Conservation (phyloP, 2,329 filamentous ascomycete genomes). For the Alternaria gaisen region DNA sequence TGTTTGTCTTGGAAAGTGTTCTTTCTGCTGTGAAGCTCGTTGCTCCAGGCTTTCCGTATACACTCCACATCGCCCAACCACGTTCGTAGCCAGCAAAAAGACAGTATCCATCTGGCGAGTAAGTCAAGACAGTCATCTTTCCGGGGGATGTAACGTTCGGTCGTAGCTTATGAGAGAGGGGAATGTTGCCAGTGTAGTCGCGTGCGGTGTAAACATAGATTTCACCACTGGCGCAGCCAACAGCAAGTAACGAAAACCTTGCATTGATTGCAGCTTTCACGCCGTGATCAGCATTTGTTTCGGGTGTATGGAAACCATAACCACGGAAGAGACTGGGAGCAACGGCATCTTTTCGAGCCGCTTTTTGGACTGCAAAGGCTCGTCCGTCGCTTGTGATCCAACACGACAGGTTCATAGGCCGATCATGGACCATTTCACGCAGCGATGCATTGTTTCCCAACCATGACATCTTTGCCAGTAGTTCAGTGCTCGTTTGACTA, state of each 20-base stretch:
- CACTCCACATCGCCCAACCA: constrained; percentile 97
- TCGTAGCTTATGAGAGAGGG: constrained; percentile 79
- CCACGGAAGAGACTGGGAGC: constrained; percentile 81
- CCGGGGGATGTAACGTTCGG: constrained; percentile 78
- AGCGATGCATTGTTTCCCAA: constrained; percentile 79
- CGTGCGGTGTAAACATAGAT: constrained; percentile 91
- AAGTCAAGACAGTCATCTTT: constrained; percentile 75
- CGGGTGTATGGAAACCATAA: constrained; percentile 85
- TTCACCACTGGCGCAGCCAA: constrained; percentile 80
- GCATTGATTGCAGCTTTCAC: constrained; percentile 87
- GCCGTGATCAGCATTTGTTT: constrained; percentile 67
- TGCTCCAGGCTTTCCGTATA: constrained; percentile 89
- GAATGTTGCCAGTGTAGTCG: constrained; percentile 93
- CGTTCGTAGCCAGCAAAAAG: constrained; percentile 91
- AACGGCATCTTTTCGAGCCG: constrained; percentile 52
- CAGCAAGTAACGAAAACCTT: constrained; percentile 89
- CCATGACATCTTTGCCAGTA: constrained; percentile 87
- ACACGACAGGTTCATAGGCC: constrained; percentile 93
- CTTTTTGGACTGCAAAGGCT: constrained; percentile 88
- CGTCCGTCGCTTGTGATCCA: constrained; percentile 91
- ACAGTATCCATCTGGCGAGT: constrained; percentile 96
- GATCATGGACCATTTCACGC: constrained; percentile 87
- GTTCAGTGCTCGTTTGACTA: constrained; percentile 87
- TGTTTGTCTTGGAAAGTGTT: constrained; percentile 69
- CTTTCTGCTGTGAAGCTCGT: constrained; percentile 81